Percentiles rank a stretch among this genome's conserved stretches.
phyloP scores from a whole-genome alignment of 108 stramenopile species.

The Craspedostauros australis region DNA sequence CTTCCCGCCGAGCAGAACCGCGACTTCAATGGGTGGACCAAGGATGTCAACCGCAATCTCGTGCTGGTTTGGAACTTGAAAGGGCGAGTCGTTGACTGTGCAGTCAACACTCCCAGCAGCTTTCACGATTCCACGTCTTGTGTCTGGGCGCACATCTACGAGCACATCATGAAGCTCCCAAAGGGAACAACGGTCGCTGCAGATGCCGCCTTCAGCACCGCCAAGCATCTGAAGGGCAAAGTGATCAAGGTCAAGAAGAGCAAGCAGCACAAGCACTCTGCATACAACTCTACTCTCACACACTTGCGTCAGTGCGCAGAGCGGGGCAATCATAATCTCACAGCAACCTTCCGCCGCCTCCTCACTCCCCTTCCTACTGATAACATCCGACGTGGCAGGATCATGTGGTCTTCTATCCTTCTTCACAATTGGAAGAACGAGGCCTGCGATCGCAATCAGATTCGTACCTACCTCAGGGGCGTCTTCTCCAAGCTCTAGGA shows the following conservation, averaged over 20 bases:
- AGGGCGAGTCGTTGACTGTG: neutral
- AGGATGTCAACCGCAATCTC: constrained; percentile 5
- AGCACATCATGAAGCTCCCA: neutral
- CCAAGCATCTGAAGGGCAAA: no score
- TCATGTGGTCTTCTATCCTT: no score
- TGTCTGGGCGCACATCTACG: neutral
- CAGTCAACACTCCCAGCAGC: neutral
- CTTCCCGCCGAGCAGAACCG: neutral
- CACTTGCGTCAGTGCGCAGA: neutral
- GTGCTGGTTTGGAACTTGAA: constrained; percentile 1
- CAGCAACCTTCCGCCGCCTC: neutral
- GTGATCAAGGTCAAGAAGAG: no score
- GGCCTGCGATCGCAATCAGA: no score
- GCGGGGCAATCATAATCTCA: neutral
- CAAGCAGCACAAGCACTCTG: no score
- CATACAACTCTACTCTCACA: neutral
- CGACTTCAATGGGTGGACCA: constrained; percentile 6
- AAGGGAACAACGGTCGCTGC: no score
- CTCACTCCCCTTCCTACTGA: no score
- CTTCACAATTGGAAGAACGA: no score
- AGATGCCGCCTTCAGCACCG: no score
- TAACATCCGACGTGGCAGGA: no score
- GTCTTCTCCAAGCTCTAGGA: no score
- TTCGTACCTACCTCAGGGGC: no score
- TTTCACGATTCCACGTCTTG: constrained; percentile 2